Percentiles rank a stretch among this genome's conserved stretches.
Conservation (phyloP, 331 rosid species). For the Spiraea crenata region DNA sequence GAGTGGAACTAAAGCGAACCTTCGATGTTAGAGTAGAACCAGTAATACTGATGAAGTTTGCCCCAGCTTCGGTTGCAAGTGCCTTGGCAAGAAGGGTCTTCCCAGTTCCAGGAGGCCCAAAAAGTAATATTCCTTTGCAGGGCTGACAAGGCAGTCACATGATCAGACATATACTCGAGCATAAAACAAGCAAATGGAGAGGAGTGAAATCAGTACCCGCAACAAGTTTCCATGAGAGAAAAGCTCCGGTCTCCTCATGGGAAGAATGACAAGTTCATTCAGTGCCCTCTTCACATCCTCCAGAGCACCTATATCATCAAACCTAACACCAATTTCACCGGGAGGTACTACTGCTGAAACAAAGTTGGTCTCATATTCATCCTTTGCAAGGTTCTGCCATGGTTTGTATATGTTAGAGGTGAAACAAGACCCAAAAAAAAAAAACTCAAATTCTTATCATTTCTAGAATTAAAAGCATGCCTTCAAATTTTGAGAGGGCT, state of each 20-base stretch:
- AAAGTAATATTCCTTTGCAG: constrained; percentile 94
- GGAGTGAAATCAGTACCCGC: constrained; percentile 56
- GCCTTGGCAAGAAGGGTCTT: constrained; percentile 99
- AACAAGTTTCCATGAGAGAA: constrained; percentile 90
- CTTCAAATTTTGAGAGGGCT: constrained; percentile 87
- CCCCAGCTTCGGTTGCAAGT: constrained; percentile 97
- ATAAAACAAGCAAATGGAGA: constrained; percentile 26
- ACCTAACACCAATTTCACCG: constrained; percentile 95
- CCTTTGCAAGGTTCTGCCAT: constrained; percentile 87
- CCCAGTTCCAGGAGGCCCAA: constrained; percentile 99
- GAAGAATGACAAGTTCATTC: constrained; percentile 93
- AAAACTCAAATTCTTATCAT: not conserved
- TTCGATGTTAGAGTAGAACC: constrained; percentile 97
- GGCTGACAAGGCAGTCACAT: constrained; percentile 53
- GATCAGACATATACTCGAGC: constrained; percentile 15
- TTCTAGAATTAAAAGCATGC: constrained; percentile 37
- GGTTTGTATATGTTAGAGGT: constrained; percentile 22
- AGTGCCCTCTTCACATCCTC: constrained; percentile 92
- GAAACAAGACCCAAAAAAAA: constrained; percentile 8
- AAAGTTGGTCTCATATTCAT: constrained; percentile 91
- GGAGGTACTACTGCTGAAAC: constrained; percentile 92
- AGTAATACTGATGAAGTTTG: constrained; percentile 93
- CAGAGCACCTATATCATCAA: constrained; percentile 95
- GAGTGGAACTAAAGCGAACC: constrained; percentile 37
- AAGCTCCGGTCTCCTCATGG: constrained; percentile 95